A percentile compares a stretch with the other conserved stretches of the same genome.
These are phyloP conservation scores for Fulvia fulva DNA, from an alignment of 2,329 filamentous ascomycete genomes.

Conservation along the genomic window DNA sequence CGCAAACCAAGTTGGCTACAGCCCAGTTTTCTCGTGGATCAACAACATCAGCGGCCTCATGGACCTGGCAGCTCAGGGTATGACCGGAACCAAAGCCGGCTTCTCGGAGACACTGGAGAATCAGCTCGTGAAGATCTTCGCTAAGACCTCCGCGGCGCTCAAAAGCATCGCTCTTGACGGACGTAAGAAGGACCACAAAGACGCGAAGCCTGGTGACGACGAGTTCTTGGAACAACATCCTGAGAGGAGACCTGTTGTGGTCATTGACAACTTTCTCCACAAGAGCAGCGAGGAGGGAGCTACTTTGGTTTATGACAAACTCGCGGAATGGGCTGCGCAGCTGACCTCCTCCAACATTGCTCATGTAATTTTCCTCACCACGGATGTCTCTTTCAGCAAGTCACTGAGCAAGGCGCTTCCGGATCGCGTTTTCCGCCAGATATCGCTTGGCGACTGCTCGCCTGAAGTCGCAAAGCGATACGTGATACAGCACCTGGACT, in stretches of 20 bases:
- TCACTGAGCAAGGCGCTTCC: conserved; percentile 81
- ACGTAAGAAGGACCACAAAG: conserved; percentile 68
- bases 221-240: conserved; percentile 88
- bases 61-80: conserved; percentile 87
- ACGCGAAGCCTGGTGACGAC: conserved; percentile 70
- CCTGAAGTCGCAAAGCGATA: conserved; percentile 82
- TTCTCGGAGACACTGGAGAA: conserved; percentile 91
- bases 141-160: conserved; percentile 74
- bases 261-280: conserved; percentile 84
- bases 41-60: conserved; percentile 91
- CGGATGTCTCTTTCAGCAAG: conserved; percentile 84
- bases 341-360: conserved; percentile 84
- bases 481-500: conserved; percentile 75
- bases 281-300: conserved; percentile 53
- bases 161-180: conserved; percentile 69
- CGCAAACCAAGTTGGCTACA: conserved; percentile 79
- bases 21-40: conserved; percentile 92
- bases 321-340: conserved; percentile 79
- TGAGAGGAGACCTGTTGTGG: conserved; percentile 73
- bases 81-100: conserved; percentile 88
- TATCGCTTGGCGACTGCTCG: conserved; percentile 80
- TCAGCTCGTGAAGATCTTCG: conserved; percentile 83
- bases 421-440: conserved; percentile 82
- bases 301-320: conserved; percentile 48
- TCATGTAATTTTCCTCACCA: conserved; percentile 91